These are phyloP conservation scores for Rhododendron williamsianum DNA, from an alignment of 148 eudicot genomes.

Conservation along the genomic window DNA sequence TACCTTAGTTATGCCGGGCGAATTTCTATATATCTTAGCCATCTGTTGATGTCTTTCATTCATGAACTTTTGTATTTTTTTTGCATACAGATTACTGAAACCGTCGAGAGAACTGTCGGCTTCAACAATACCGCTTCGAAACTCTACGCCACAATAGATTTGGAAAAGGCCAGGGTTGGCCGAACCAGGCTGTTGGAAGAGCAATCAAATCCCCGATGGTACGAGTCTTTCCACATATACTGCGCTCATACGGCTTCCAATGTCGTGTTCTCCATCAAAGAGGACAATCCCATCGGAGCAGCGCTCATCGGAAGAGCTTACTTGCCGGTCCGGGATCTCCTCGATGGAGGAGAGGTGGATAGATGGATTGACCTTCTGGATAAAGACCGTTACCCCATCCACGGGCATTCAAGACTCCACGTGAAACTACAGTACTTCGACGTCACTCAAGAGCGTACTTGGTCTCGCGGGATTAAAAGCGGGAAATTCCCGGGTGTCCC, in stretches of 20 bases:
- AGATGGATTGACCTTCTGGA: conserved; percentile 39
- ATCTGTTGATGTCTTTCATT: not conserved
- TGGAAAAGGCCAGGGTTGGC: conserved; percentile 44
- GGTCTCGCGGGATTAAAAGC: conserved; percentile 41
- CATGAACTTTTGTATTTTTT: not conserved
- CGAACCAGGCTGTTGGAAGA: conserved; percentile 37
- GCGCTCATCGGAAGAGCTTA: conserved; percentile 41
- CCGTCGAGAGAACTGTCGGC: conserved; percentile 14
- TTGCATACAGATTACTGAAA: not conserved
- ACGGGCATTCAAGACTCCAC: conserved; percentile 31
- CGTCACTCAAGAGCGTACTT: conserved; percentile 31
- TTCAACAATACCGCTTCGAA: conserved; percentile 24
- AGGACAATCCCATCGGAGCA: conserved; percentile 40
- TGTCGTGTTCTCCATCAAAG: conserved; percentile 41
- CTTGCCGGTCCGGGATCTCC: conserved; percentile 35
- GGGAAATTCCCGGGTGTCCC: conserved; percentile 48
- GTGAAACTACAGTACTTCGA: conserved; percentile 38
- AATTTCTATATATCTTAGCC: not conserved
- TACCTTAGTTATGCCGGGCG: not conserved
- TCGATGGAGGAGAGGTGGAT: conserved; percentile 32
- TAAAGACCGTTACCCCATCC: conserved; percentile 28
- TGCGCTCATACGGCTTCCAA: conserved; percentile 45
- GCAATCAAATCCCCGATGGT: conserved; percentile 44
- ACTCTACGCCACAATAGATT: conserved; percentile 42
- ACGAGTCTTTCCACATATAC: conserved; percentile 47